These are phyloP conservation scores for Trichosporon coremiiforme DNA, from an alignment of 1,284 basidiomycete genomes.

Conservation along the genomic window DNA sequence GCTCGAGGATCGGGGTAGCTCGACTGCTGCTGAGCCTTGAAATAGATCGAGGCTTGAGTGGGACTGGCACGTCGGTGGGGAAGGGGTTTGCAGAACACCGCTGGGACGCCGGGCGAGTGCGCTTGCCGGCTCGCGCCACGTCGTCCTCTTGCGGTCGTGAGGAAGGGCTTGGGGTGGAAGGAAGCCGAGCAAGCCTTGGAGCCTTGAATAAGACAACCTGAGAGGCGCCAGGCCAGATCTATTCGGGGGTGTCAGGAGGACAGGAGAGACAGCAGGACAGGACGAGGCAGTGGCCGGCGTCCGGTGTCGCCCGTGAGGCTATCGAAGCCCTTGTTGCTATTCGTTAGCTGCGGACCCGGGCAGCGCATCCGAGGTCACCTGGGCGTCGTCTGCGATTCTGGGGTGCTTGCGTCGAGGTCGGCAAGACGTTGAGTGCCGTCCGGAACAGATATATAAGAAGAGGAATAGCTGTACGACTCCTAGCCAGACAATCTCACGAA, in stretches of 20 bases:
- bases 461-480: background rate
- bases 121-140: constrained; percentile 10
- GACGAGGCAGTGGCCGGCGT: background rate
- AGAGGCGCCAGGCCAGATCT: background rate
- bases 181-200: background rate
- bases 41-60: background rate
- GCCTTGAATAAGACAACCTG: background rate
- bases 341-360: background rate
- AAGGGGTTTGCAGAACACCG: background rate
- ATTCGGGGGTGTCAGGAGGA: background rate
- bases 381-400: background rate
- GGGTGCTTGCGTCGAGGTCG: background rate
- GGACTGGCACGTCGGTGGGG: background rate
- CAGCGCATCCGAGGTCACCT: constrained; percentile 6
- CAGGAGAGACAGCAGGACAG: background rate
- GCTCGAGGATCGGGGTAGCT: constrained; percentile 2
- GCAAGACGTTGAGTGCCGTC: background rate
- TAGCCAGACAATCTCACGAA: background rate
- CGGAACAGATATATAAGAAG: background rate
- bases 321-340: background rate
- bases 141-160: background rate
- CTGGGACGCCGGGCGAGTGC: background rate
- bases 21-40: background rate
- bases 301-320: constrained; percentile 7
- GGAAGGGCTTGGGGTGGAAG: background rate